Evolutionary conservation across 495 filamentous ascomycete genomes (phyloP).

Genomic region (Lasiosphaeria miniovina): DNA sequence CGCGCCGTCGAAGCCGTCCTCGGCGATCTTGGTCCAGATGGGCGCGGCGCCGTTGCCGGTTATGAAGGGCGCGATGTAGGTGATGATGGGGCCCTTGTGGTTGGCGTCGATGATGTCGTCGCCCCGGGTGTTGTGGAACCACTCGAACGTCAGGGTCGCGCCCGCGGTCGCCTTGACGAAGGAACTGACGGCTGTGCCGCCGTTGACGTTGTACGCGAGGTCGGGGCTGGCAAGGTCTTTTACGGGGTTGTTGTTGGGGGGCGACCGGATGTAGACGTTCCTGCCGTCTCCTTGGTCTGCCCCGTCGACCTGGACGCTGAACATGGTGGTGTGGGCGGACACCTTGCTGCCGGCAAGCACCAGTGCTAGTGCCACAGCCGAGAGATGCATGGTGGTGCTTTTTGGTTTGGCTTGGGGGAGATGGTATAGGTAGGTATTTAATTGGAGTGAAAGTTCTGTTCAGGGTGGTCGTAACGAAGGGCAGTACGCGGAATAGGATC

Average conservation of each 20-base stretch:
- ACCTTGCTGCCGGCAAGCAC: constrained; percentile 38
- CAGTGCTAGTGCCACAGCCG: constrained; percentile 24
- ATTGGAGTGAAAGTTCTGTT: too few species aligned
- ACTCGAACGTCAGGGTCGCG: constrained; percentile 45
- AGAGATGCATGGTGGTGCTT: constrained; percentile 18
- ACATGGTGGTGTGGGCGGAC: constrained; percentile 46
- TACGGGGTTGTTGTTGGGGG: constrained; percentile 50
- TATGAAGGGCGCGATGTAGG: constrained; percentile 46
- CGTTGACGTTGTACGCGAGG: constrained; percentile 49
- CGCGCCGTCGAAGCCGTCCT: constrained; percentile 30
- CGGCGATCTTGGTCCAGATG: constrained; percentile 52
- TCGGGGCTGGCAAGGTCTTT: constrained; percentile 41
- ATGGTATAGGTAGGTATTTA: too few species aligned
- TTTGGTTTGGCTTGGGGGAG: too few species aligned
- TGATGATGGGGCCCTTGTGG: constrained; percentile 51
- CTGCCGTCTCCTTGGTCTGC: constrained; percentile 43
- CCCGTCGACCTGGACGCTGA: constrained; percentile 44
- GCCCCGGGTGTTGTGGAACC: constrained; percentile 42
- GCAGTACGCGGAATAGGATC: too few species aligned
- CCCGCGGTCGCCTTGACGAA: constrained; percentile 43
- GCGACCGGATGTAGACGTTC: constrained; percentile 42
- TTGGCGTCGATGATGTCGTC: constrained; percentile 52
- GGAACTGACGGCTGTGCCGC: constrained; percentile 29
- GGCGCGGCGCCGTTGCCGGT: constrained; percentile 37
- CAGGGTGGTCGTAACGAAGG: too few species aligned